Conservation (phyloP, 208 protist species). For the Acanthamoeba royreba region DNA sequence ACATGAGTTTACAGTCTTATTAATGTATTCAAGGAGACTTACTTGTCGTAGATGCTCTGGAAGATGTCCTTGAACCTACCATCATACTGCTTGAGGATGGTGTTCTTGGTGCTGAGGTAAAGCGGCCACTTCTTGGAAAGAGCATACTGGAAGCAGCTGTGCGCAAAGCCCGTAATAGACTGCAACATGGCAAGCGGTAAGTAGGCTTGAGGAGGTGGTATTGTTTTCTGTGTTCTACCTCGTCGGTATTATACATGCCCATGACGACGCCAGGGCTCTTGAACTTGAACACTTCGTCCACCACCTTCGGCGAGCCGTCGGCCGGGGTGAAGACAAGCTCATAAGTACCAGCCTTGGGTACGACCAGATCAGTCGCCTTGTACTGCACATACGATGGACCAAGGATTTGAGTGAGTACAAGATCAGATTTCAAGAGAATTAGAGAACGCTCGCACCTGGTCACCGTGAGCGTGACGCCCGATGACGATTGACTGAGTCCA, state of each 20-base stretch:
- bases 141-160: constrained; percentile 93
- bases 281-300: constrained; percentile 87
- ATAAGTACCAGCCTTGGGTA: constrained; percentile 85
- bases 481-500: constrained; percentile 95
- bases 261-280: constrained; percentile 82
- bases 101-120: constrained; percentile 97
- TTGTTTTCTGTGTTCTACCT: constrained; percentile 4
- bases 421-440: not conserved
- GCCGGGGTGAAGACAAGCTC: constrained; percentile 91
- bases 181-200: constrained; percentile 56
- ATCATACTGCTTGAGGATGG: constrained; percentile 97
- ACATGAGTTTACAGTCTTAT: not conserved
- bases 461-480: constrained; percentile 94
- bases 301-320: constrained; percentile 56
- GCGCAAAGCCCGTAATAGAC: constrained; percentile 94
- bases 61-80: constrained; percentile 97
- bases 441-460: constrained; percentile 67
- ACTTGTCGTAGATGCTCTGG: constrained; percentile 88
- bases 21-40: not conserved
- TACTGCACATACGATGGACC: constrained; percentile 82
- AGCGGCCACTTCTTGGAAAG: constrained; percentile 89
- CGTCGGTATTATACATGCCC: constrained; percentile 95
- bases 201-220: no score
- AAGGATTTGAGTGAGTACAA: not conserved
- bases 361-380: constrained; percentile 90